Conservation (phyloP, 768 basidiomycete species). For the Russula brevipes region DNA sequence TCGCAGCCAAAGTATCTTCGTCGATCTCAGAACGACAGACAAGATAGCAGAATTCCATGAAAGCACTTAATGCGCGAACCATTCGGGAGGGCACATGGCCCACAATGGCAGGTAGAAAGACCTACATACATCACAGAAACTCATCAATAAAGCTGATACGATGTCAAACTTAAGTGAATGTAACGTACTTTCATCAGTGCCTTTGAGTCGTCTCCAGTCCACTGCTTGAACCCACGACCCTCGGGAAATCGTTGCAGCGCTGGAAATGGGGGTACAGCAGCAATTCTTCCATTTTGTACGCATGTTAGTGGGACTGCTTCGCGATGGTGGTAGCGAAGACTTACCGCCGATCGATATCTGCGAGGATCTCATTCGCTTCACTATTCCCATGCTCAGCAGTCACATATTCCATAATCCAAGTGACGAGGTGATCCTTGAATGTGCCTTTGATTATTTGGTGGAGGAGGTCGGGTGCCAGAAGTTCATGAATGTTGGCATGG, state of each 20-base stretch:
- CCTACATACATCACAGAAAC: background rate
- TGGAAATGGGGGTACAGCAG: background rate
- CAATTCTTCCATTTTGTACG: background rate
- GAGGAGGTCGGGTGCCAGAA: background rate
- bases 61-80: background rate
- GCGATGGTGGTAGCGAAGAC: background rate
- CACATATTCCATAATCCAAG: background rate
- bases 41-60: background rate
- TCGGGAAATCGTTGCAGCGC: background rate
- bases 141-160: background rate
- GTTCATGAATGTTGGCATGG: background rate
- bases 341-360: background rate
- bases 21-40: background rate
- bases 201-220: background rate
- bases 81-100: background rate
- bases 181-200: background rate
- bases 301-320: background rate
- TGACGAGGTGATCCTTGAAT: too few species aligned
- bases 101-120: background rate
- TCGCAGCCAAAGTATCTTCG: background rate
- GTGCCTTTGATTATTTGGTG: too few species aligned
- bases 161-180: background rate
- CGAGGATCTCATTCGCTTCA: background rate
- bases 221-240: background rate
- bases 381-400: background rate